Evolutionary conservation across 1,284 basidiomycete species (phyloP), one percentile per base, ranked within the genome.

Genomic region (Inonotus hispidus): DNA sequence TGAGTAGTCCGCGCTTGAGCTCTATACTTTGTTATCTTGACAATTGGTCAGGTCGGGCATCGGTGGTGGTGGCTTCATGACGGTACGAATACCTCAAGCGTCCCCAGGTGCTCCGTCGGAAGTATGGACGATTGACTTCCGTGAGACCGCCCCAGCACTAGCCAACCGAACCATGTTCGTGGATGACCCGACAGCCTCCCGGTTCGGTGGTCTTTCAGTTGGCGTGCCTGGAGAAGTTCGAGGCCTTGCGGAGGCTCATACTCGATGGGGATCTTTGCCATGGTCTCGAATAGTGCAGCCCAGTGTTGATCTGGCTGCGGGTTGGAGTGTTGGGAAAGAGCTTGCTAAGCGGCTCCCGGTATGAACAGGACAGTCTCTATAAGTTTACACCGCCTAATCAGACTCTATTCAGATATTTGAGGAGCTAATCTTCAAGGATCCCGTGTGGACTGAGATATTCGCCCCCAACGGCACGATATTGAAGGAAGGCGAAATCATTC

Each of bases 41-140:
- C 8, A 19, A 16, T 53, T 1, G 21, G 19, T 39, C 55, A 91
- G 90, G 4, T 88, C 89, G 14, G 89, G 93, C 1, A 90, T 97
- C 54, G 93, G 93, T 21, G 94, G 94, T 1, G 95, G 93, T 29
- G 95, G 95, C 0, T 95, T 95, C 71, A 93, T 96, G 87, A 87
- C 88, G 35, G 81, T 98, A 47, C 87, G 93, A 21, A 77, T 95
- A 7, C 92, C 94, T 5, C 79, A 82, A 6, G 65, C 70, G 3
- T 68, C 70, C 41, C 66, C 74, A 0, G 75, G 75, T 45, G 72
- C 68, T 1, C 67, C 73, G 27, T 88, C 87, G 29, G 77, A 85
- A 64, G 87, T 89, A 53, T 89, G 81, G 71, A 85, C 85, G 2
- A 81, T 98, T 59, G 92, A 97, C 75, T 98, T 94, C 71, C 83